These are phyloP conservation scores for Lactarius akahatsu DNA, from an alignment of 768 basidiomycete species.

Conservation along the genomic window DNA sequence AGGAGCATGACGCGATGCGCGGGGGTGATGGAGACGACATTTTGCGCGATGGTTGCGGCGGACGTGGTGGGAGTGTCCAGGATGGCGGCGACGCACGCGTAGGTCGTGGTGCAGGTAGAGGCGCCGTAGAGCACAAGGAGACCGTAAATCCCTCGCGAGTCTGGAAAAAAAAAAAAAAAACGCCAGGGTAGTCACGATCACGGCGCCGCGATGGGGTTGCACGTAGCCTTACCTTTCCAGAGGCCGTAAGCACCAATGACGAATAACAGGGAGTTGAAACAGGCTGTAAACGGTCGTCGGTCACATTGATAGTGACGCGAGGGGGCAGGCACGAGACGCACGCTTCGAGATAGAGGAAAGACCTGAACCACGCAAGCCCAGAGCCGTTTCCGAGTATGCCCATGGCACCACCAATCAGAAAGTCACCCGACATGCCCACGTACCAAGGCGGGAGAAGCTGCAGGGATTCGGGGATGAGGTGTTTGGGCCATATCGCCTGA, in stretches of 20 bases:
- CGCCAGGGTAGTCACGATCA: background rate
- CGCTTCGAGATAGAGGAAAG: conserved; percentile 62
- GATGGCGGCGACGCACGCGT: conserved; percentile 65
- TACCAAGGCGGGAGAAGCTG: conserved; percentile 50
- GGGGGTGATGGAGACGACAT: conserved; percentile 43
- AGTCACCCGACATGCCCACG: conserved; percentile 60
- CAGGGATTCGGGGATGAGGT: conserved; percentile 49
- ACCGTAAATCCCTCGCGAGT: conserved; percentile 52
- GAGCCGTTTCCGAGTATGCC: conserved; percentile 40
- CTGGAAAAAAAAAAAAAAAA: conserved; percentile 36
- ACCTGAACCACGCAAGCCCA: conserved; percentile 59
- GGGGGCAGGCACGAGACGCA: conserved; percentile 36
- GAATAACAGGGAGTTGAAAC: conserved; percentile 78
- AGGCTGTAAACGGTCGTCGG: conserved; percentile 38
- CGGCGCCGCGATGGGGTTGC: background rate
- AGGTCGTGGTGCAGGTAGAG: conserved; percentile 73
- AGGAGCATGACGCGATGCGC: conserved; percentile 60
- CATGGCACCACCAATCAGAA: conserved; percentile 55
- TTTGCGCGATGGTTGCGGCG: conserved; percentile 34
- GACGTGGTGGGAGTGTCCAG: conserved; percentile 51
- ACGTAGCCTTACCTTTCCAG: conserved; percentile 47
- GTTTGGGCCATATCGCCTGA: conserved; percentile 60
- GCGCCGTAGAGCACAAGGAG: conserved; percentile 73
- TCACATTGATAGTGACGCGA: background rate
- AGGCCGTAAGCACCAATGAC: conserved; percentile 62